These are phyloP conservation scores for Rhododendron henanense DNA, from an alignment of 148 eudicot genomes.

Conservation along the genomic window DNA sequence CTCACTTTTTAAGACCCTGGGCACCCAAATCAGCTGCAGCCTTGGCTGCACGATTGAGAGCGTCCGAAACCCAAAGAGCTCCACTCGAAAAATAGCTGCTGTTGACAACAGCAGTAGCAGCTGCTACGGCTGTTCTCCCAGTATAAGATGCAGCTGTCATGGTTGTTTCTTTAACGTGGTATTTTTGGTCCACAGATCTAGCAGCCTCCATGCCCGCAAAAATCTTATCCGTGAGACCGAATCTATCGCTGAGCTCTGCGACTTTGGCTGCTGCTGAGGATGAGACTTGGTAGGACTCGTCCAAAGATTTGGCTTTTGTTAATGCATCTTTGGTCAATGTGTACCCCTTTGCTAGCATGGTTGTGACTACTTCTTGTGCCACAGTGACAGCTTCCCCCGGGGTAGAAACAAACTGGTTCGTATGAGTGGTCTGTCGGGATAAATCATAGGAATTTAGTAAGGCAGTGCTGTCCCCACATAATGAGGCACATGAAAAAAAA, in stretches of 20 bases:
- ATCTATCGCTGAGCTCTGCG: conserved; percentile 59
- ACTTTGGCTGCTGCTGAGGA: conserved; percentile 64
- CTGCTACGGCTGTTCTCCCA: conserved; percentile 60
- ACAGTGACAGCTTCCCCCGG: conserved; percentile 40
- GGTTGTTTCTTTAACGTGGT: conserved; percentile 48
- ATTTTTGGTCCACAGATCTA: conserved; percentile 21
- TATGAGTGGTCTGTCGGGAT: conserved; percentile 25
- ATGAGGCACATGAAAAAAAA: background rate
- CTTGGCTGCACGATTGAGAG: conserved; percentile 58
- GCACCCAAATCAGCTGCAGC: conserved; percentile 64
- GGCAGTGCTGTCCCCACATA: background rate
- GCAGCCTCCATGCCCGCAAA: conserved; percentile 42
- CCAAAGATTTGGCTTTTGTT: conserved; percentile 63
- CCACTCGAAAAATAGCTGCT: conserved; percentile 72
- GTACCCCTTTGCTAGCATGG: conserved; percentile 38
- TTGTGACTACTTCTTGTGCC: conserved; percentile 33
- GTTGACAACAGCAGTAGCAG: conserved; percentile 67
- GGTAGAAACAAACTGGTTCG: conserved; percentile 19
- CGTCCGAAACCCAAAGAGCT: conserved; percentile 73
- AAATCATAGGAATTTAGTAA: background rate
- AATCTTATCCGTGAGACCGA: conserved; percentile 68
- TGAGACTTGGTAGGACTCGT: conserved; percentile 67
- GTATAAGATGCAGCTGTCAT: conserved; percentile 54
- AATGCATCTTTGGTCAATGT: conserved; percentile 52
- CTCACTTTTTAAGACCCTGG: conserved; percentile 28